Percentiles rank a stretch among this genome's conserved stretches.
These are phyloP conservation scores for Rhytidiadelphus loreus DNA, from an alignment of 225 moss, liverwort and hornwort genomes.

Conservation along the genomic window DNA sequence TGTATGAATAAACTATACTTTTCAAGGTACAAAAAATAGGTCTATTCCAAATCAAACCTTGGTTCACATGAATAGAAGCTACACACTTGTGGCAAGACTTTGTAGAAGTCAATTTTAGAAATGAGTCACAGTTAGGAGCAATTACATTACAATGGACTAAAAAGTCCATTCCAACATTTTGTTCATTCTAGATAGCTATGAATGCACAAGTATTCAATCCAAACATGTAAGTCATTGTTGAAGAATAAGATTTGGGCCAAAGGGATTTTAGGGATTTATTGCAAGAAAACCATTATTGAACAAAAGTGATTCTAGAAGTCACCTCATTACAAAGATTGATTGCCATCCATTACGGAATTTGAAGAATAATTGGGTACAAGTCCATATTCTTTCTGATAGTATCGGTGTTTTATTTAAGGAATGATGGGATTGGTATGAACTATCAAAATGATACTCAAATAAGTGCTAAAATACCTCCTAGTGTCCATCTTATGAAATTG, in stretches of 20 bases:
- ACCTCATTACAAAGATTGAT: neutral
- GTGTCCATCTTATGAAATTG: neutral
- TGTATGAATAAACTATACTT: neutral
- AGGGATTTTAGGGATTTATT: neutral
- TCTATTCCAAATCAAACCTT: neutral
- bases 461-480: neutral
- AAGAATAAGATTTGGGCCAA: neutral
- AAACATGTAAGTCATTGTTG: neutral
- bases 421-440: neutral
- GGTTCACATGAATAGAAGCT: rapidly evolving
- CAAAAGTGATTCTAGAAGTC: neutral
- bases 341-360: too few species aligned
- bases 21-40: neutral
- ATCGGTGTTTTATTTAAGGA: neutral
- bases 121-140: neutral
- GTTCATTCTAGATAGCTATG: too few species aligned
- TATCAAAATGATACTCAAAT: neutral
- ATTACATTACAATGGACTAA: rapidly evolving
- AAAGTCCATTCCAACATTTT: too few species aligned
- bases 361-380: neutral
- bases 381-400: neutral
- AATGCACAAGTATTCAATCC: too few species aligned
- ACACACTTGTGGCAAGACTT: neutral
- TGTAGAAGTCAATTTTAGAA: rapidly evolving
- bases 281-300: neutral